Evolutionary conservation across 768 basidiomycete species (phyloP).

Genomic region (Boletus speciosus): DNA sequence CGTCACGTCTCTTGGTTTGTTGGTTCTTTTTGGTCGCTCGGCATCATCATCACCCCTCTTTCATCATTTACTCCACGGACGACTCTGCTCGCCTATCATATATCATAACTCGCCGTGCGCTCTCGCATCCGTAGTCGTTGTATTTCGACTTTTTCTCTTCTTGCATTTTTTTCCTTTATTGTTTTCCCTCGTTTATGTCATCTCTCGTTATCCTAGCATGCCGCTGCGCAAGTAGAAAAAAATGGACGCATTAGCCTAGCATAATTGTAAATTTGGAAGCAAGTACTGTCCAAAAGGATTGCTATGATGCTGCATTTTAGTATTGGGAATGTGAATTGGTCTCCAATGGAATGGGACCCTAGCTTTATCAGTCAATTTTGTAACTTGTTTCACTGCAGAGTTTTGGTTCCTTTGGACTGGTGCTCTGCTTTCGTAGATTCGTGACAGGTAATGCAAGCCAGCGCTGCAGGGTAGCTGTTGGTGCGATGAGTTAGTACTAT

Average conservation of each 20-base stretch:
- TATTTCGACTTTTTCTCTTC: neutral
- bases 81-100: neutral
- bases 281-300: neutral
- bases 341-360: too few relatives aligned
- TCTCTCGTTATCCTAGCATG: neutral
- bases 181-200: neutral
- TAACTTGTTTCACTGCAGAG: too few relatives aligned
- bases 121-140: neutral
- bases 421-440: too few relatives aligned
- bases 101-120: neutral
- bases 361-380: too few relatives aligned
- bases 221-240: neutral
- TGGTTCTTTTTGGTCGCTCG: slow-evolving; percentile 5
- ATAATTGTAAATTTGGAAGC: slow-evolving; percentile 3
- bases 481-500: too few relatives aligned
- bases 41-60: neutral
- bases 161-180: neutral
- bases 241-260: neutral
- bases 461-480: too few relatives aligned
- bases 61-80: slow-evolving; percentile 1
- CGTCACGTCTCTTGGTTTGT: neutral
- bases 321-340: too few relatives aligned
- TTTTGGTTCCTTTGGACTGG: too few relatives aligned
- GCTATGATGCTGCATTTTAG: too few relatives aligned
- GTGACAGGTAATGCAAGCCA: too few relatives aligned